Evolutionary conservation across 192 early-diverging fungal species (phyloP), one percentile per base, ranked within the genome.

Genomic region (Coemansia sp.): DNA sequence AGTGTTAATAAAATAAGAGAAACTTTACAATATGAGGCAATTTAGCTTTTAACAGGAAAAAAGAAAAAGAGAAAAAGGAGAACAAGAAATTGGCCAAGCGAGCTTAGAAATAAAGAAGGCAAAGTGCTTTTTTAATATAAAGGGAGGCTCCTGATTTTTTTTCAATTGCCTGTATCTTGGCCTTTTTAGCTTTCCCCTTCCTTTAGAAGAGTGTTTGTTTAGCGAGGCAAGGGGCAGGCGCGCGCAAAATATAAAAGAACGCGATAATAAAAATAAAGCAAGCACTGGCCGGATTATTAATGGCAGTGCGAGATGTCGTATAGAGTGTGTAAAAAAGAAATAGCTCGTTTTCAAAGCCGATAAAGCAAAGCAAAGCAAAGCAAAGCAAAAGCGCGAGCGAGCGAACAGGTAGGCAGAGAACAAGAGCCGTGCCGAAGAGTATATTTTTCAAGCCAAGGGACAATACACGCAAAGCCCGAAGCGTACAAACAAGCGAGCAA

Each of bases 61-160:
- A 32, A 42, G 13, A 16, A 18, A 14, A 25, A 51, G 60, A 54
- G 20, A 23, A n/a, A 27, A 19, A 35, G 22, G 51, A n/a, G 51
- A 19, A 42, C 4, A 16, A 42, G 50, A 55, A 20, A 29, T 6
- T 14, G 23, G 24, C 20, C 19, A 50, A 11, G 48, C 22, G 48
- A 50, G 20, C 39, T 13, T 13, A 24, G 34, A 25, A 58, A 18
- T 50, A 65, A 58, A 23, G 28, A 23, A 55, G 19, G 32, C 32
- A 49, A 20, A 61, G 2, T 23, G 25, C 6, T 19, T 27, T 24
- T 51, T 51, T 51, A 27, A 27, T 27, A 16, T 42, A 51, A 51
- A 51, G n/a, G 25, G 8, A 27, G 10, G 24, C 50, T 23, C 50
- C 50, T 51, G 50, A 51, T 23, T 51, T 51, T 51, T 51, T 6